Evolutionary conservation across 441 rosid species (phyloP), one percentile per base, ranked within the genome.

Genomic region (Kokia cookei): DNA sequence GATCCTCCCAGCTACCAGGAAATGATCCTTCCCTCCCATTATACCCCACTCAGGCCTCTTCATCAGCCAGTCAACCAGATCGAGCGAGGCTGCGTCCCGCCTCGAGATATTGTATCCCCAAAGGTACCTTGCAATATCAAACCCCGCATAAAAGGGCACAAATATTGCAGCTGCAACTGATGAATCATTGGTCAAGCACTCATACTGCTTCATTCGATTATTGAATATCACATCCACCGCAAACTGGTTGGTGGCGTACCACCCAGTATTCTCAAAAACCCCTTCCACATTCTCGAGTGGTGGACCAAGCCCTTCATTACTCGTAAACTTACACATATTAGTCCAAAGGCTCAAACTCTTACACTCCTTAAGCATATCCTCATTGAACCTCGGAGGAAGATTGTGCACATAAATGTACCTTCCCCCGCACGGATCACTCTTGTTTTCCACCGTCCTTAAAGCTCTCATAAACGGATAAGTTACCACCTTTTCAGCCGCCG

Each of bases 141-240:
- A 95, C 19, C 99, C 99, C 0, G 99, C 99, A 80, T 93, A 95
- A 70, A 95, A 95, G 2, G 99, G 98, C 75, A 95, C 97, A 43
- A 95, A 95, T 60, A 93, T 86, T 1, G 99, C 97, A 47, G 99
- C 93, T 51, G 99, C 97, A 32, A 95, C 71, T 0, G 99, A 93
- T 40, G 98, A 93, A 81, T 95, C 99, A 42, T 78, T 79, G 0
- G 97, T 95, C 86, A 93, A 78, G 80, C 99, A 95, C 73, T 88
- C 85, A 29, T 93, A 93, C 84, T 95, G 99, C 84, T 95, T 95
- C 97, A 95, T 95, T 81, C 97, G 69, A 77, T 90, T 91, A 74
- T 83, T 84, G 77, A 95, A 95, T 64, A 91, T 93, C 76, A 95
- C 97, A 65, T 93, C 99, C 65, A 93, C 99, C 0, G 94, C 94